Percentiles rank a stretch among this genome's conserved stretches.
These are phyloP conservation scores for Paraleonurus japonicus DNA, from an alignment of 257 asterid species.

Conservation along the genomic window DNA sequence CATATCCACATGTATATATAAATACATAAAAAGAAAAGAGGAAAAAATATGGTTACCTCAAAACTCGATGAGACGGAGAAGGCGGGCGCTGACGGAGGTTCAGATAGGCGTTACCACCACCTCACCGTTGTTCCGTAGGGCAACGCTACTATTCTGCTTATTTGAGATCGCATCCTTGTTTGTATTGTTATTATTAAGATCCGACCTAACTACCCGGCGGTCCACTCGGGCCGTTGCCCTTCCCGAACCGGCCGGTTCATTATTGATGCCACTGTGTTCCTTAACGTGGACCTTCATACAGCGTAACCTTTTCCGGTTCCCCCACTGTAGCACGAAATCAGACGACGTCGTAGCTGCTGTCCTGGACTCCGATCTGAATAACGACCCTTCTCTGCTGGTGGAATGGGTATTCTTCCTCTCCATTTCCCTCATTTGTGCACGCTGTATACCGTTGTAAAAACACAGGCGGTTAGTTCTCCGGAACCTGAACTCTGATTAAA, in stretches of 20 bases:
- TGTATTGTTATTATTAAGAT: conserved; percentile 33
- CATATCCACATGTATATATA: background rate
- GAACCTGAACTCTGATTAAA: conserved; percentile 10
- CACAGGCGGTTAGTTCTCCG: conserved; percentile 10
- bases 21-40: background rate
- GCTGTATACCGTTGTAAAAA: conserved; percentile 24
- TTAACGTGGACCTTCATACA: conserved; percentile 71
- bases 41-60: conserved; percentile 32
- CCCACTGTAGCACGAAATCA: conserved; percentile 81
- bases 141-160: conserved; percentile 18
- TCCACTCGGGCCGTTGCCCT: conserved; percentile 49
- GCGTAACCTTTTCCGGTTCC: conserved; percentile 68
- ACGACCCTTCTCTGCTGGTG: conserved; percentile 44
- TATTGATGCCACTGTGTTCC: conserved; percentile 30
- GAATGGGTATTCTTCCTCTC: conserved; percentile 48
- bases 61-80: conserved; percentile 61
- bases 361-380: conserved; percentile 49
- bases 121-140: conserved; percentile 7
- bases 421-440: conserved; percentile 41
- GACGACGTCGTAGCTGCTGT: conserved; percentile 52
- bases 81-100: conserved; percentile 69
- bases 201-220: conserved; percentile 67
- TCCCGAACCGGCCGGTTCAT: conserved; percentile 45
- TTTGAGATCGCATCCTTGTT: conserved; percentile 34
- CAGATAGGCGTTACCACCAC: conserved; percentile 24